These are phyloP conservation scores for Fusarium sp. DNA, from an alignment of 2,329 filamentous ascomycete genomes.

Conservation along the genomic window DNA sequence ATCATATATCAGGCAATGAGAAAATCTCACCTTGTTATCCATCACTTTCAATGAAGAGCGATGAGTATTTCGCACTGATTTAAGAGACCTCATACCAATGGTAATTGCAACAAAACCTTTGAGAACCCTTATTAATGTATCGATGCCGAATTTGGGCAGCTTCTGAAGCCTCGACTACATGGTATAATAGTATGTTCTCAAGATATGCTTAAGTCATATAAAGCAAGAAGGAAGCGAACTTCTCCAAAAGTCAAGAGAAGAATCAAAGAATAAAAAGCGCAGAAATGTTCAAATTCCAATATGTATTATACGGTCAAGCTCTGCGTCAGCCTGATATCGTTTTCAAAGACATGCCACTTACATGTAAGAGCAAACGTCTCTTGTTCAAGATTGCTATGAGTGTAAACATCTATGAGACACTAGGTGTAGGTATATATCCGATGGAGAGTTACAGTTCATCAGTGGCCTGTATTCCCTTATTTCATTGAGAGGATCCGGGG, in stretches of 20 bases:
- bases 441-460: background rate
- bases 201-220: background rate
- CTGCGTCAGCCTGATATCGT: background rate
- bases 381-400: background rate
- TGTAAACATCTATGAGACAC: background rate
- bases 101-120: accelerated
- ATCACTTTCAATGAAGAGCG: no score
- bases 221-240: no score
- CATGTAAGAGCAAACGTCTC: background rate
- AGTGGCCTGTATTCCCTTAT: background rate
- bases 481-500: background rate
- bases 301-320: background rate
- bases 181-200: no score
- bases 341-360: background rate
- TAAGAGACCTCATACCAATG: no score
- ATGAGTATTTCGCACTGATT: background rate
- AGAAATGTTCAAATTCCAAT: accelerated
- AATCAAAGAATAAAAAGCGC: background rate
- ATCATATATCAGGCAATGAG: accelerated
- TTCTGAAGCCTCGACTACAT: no score
- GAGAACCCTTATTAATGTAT: no score
- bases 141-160: background rate
- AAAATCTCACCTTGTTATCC: accelerated
- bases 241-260: accelerated
- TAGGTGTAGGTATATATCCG: accelerated